A percentile compares a stretch with the other conserved stretches of the same genome.
Evolutionary conservation across 768 basidiomycete genomes (phyloP).

Genomic region (Podaxis carcinomalis): DNA sequence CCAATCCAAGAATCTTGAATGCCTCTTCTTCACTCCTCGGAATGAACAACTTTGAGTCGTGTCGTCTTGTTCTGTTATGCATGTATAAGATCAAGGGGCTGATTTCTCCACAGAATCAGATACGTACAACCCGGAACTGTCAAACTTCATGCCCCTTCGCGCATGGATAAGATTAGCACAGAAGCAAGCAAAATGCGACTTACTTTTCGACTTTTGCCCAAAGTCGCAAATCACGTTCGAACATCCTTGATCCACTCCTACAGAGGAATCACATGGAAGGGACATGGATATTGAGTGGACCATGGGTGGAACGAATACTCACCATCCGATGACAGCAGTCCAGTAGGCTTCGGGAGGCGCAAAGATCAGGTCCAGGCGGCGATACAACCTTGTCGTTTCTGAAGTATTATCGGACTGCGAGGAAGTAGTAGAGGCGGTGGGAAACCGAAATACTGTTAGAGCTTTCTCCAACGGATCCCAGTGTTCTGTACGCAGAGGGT

Average conservation of each 20-base stretch:
- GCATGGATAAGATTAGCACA: background rate
- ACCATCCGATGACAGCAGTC: constrained; percentile 91
- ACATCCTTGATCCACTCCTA: constrained; percentile 89
- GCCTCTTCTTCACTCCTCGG: constrained; percentile 69
- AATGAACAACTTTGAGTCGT: constrained; percentile 55
- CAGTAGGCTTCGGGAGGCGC: constrained; percentile 75
- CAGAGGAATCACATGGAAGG: background rate
- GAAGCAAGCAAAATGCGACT: background rate
- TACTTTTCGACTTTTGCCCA: constrained; percentile 69
- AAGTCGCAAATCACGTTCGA: constrained; percentile 76
- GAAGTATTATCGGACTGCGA: background rate
- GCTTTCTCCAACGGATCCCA: constrained; percentile 85
- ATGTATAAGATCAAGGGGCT: background rate
- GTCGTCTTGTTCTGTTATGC: constrained; percentile 48
- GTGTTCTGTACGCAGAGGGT: constrained; percentile 51
- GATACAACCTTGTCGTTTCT: constrained; percentile 35
- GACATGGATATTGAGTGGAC: background rate
- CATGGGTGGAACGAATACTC: constrained; percentile 9
- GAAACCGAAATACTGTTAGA: constrained; percentile 73
- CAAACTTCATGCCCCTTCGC: constrained; percentile 73
- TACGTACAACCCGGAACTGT: constrained; percentile 74
- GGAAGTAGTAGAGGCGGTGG: constrained; percentile 23
- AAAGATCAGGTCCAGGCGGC: constrained; percentile 84
- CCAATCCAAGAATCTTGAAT: constrained; percentile 64
- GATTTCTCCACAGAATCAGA: background rate